phyloP scores from a whole-genome alignment of 768 basidiomycete genomes.

The Tephrocybe sp. region DNA sequence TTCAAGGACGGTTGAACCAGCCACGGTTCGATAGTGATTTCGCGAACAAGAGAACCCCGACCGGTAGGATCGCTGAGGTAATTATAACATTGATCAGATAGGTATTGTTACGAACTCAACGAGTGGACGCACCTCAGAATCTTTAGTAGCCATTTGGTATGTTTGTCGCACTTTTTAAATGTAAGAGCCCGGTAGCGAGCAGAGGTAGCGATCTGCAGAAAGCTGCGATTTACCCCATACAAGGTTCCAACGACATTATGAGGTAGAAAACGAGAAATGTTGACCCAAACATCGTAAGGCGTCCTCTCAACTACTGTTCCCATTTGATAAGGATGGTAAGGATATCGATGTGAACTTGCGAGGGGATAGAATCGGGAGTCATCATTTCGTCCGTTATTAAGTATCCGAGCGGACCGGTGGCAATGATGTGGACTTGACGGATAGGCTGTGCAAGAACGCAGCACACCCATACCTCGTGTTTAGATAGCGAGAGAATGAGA shows the following conservation, averaged over 20 bases:
- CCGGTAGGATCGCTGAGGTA: slow-evolving; percentile 27
- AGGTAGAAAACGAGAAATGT: slow-evolving; percentile 21
- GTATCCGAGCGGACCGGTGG: too few relatives aligned
- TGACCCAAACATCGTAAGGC: slow-evolving; percentile 24
- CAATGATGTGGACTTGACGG: too few relatives aligned
- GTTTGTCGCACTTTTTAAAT: slow-evolving; percentile 20
- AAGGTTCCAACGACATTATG: slow-evolving; percentile 15
- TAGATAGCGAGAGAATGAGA: too few relatives aligned
- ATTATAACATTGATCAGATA: neutral
- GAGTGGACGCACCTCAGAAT: slow-evolving; percentile 19
- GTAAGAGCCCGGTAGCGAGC: slow-evolving; percentile 21
- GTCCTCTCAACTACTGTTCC: slow-evolving; percentile 7
- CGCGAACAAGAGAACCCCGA: slow-evolving; percentile 28
- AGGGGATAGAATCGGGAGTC: neutral
- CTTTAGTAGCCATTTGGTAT: slow-evolving; percentile 22
- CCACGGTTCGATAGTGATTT: slow-evolving; percentile 41
- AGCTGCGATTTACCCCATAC: slow-evolving; percentile 21
- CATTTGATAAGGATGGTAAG: neutral
- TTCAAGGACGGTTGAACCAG: slow-evolving; percentile 33
- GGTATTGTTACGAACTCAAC: neutral
- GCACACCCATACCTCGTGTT: too few relatives aligned
- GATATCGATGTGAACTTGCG: neutral
- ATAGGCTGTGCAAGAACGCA: too few relatives aligned
- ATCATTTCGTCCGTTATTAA: too few relatives aligned
- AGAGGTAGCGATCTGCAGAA: slow-evolving; percentile 20